A percentile compares a stretch with the other conserved stretches of the same genome.
phyloP scores from a whole-genome alignment of 352 stramenopile genomes.

The Globisporangium polare region DNA sequence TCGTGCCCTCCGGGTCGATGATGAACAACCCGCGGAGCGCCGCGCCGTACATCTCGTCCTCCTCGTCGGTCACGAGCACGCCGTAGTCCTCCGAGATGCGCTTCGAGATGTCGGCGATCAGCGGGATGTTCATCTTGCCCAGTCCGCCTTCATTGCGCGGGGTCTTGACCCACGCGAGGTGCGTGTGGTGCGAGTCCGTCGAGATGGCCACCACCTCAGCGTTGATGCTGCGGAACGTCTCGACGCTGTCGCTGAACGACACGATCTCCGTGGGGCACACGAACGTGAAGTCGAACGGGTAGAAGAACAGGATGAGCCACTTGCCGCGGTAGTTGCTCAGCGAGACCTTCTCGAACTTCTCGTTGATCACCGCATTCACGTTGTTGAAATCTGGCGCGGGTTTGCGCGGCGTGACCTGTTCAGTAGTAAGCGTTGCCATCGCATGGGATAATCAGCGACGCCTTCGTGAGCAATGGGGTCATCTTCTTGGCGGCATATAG shows the following conservation, averaged over 20 bases:
- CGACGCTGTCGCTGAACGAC: constrained; percentile 71
- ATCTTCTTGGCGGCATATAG: too few species aligned
- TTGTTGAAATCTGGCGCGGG: constrained; percentile 65
- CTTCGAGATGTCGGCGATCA: constrained; percentile 81
- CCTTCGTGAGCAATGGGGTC: too few species aligned
- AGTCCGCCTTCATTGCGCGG: constrained; percentile 70
- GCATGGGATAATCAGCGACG: too few species aligned
- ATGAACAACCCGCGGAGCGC: constrained; percentile 79
- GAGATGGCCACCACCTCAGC: constrained; percentile 76
- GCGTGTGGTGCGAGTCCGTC: constrained; percentile 82
- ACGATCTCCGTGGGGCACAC: constrained; percentile 85
- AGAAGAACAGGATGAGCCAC: constrained; percentile 88
- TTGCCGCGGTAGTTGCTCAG: constrained; percentile 70
- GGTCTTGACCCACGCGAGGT: constrained; percentile 82
- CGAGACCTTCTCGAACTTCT: constrained; percentile 79
- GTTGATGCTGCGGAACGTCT: constrained; percentile 75
- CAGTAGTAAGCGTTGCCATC: too few species aligned
- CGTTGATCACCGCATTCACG: constrained; percentile 75
- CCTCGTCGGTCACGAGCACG: constrained; percentile 78
- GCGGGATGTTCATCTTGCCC: constrained; percentile 82
- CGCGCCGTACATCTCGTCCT: constrained; percentile 75
- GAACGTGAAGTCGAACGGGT: constrained; percentile 87
- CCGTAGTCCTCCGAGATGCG: constrained; percentile 82
- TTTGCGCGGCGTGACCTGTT: constrained; percentile 62
- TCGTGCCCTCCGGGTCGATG: constrained; percentile 79